Base-by-base conservation (phyloP, 805 yeast genomes). In the Teunomyces lycoperdinae region DNA sequence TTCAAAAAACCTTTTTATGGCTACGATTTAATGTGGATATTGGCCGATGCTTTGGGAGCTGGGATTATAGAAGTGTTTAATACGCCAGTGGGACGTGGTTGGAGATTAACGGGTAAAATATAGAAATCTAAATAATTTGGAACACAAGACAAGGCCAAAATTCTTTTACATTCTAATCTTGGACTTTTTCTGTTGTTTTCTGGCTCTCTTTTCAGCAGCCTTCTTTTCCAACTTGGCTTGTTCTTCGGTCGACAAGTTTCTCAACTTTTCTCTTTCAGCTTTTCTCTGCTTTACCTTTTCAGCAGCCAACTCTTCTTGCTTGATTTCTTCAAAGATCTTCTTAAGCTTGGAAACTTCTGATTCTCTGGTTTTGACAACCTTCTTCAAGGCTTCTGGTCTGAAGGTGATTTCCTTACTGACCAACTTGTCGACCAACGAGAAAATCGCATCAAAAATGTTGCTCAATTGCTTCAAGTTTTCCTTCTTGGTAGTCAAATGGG, bases 161-260 rank as follows among this genome's bases (percentile, higher is more conserved):
- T 20, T 20, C 24, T 20, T 3, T 34, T 53, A 53, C 54, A 50
- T 48, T 40, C 44, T 68, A 34, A 68, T 61, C 57, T 76, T 82
- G 68, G 85, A 84, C 68, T 80, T 83, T 68, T 78, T 83, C 69
- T 73, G 77, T 63, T 71, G 70, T 70, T 88, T 87, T 73, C 89
- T 83, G 63, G 84, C 88, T 67, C 83, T 89, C 74, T 85, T 89
- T 57, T 88, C 96, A 55, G 75, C 74, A 66, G 85, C 89, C 72
- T 85, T 88, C 72, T 81, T 83, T 54, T 87, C 92, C 38, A 79
- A 66, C 70, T 86, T 88, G 55, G 83, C 83, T 70, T 87, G 94
- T 63, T 86, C 94, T 59, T 84, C 89, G 51, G 89, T 85, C 41
- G 85, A 75, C 61, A 87, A 69, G 54, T 76, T 77, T 55, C 78